phyloP scores from a whole-genome alignment of 2,329 filamentous ascomycete species.

The Scytalidium lignicola region DNA sequence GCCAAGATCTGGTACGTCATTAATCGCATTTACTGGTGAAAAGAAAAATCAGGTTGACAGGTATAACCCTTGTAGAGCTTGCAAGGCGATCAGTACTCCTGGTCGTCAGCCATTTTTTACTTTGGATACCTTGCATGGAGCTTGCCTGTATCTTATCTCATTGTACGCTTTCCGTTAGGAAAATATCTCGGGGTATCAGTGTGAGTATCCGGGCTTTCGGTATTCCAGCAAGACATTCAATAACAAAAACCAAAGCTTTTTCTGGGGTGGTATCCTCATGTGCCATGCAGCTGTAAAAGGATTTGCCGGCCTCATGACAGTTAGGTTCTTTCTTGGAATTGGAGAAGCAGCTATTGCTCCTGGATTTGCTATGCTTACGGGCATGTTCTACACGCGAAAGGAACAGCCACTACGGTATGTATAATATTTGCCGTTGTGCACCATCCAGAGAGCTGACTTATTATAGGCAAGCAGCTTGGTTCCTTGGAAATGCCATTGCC shows the following conservation, averaged over 20 bases:
- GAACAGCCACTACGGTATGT: constrained; percentile 30
- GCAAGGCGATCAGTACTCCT: constrained; percentile 16
- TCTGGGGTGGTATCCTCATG: constrained; percentile 11
- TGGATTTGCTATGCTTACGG: constrained; percentile 27
- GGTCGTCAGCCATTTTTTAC: constrained; percentile 3
- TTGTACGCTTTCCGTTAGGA: constrained; percentile 3
- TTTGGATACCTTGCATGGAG: constrained; percentile 4
- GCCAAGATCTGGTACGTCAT: constrained; percentile 21
- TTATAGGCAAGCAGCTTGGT: constrained; percentile 22
- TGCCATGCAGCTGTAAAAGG: constrained; percentile 12
- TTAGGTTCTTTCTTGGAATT: constrained; percentile 25
- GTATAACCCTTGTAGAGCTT: too few species aligned
- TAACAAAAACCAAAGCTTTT: too few species aligned
- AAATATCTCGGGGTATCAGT: constrained; percentile 1
- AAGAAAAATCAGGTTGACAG: too few species aligned
- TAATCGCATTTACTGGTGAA: too few species aligned
- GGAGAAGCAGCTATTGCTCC: constrained; percentile 25
- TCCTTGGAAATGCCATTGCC: constrained; percentile 9
- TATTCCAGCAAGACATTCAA: too few species aligned
- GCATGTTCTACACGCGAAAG: constrained; percentile 28
- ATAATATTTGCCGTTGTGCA: too few species aligned
- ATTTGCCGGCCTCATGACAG: constrained; percentile 12
- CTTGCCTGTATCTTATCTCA: constrained; percentile 1
- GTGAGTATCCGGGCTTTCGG: too few species aligned
- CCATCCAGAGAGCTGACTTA: too few species aligned